Conservation (phyloP, 2,329 filamentous ascomycete species). For the Verticillium nubilum region DNA sequence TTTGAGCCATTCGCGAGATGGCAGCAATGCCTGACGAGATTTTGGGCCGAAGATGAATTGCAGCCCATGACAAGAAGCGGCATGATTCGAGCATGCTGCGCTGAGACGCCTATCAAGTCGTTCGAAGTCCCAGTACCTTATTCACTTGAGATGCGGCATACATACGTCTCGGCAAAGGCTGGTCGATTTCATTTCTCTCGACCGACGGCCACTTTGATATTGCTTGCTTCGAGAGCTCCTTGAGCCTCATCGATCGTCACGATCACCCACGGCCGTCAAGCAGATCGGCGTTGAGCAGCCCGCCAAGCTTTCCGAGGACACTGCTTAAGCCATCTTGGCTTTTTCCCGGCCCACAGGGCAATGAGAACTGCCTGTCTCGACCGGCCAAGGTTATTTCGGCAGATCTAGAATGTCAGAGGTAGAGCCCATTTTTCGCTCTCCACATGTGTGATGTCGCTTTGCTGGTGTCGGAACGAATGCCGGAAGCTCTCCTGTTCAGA, state of each 20-base stretch:
- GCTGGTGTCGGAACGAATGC: background rate
- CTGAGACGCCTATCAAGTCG: background rate
- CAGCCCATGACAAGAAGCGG: background rate
- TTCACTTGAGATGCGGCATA: no score
- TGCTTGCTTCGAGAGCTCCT: background rate
- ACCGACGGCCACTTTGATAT: background rate
- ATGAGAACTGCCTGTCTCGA: background rate
- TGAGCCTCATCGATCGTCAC: conserved; percentile 1
- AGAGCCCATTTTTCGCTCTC: background rate
- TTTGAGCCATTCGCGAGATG: background rate
- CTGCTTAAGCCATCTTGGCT: conserved; percentile 3
- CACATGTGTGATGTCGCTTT: background rate
- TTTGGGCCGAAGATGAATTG: background rate
- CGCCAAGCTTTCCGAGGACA: conserved; percentile 2
- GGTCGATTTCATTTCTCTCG: background rate
- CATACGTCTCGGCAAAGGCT: no score
- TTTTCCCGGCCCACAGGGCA: background rate
- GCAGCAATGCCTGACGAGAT: background rate
- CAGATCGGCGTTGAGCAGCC: background rate
- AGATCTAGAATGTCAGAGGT: background rate
- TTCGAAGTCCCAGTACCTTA: no score
- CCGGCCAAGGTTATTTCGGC: background rate
- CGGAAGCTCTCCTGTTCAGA: background rate
- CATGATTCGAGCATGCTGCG: background rate
- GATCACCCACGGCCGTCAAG: background rate